Base-by-base conservation (phyloP, 139 green algal genomes). In the Chlorella sorokiniana region DNA sequence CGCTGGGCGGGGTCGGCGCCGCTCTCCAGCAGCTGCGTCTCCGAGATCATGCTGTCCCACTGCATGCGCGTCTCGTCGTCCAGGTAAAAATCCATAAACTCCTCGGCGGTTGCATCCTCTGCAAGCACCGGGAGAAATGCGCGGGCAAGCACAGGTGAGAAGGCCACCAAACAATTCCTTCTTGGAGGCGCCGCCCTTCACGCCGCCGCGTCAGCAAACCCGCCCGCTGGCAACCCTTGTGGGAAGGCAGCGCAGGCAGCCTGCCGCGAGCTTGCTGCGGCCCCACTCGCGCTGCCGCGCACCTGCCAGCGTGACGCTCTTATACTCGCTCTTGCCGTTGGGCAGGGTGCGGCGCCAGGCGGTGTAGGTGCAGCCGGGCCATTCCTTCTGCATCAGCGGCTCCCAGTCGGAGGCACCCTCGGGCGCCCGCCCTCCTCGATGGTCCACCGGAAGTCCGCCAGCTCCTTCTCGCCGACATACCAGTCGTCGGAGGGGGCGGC, bases 81-180 rank as follows among this genome's bases (percentile, higher is more conserved):
- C 52, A 97, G 81, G 81, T 95, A 97, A 68, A 97, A 87, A 82
- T 97, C 94, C 67, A 90, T 95, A 69, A 96, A 95, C 91, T 98
- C 94, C 76, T 95, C 77, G 11, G 93, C 85, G 31, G 91, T 96
- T 25, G 91, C 85, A 77, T 97, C 82, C 9, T 88, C 77, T 52
- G 86, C 82, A 52, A 29, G n/a, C n/a, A n/a, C 25, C 38, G 69
- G 29, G 41, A 56, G 41, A 29, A 56, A 25, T 27, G 31, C 29
- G n/a, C 31, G 31, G 62, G 62, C n/a, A 41, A 48, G 64, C 16
- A 65, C 16, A 25, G 48, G 56, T 16, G n/a, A 31, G 56, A 65
- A n/a, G n/a, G 56, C 6, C 16, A 65, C 18, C 56, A n/a, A 65
- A n/a, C 6, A 29, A n/a, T n/a, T n/a, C n/a, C n/a, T n/a, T n/a